phyloP scores from a whole-genome alignment of 768 basidiomycete genomes.

The Agrocybe pediades region DNA sequence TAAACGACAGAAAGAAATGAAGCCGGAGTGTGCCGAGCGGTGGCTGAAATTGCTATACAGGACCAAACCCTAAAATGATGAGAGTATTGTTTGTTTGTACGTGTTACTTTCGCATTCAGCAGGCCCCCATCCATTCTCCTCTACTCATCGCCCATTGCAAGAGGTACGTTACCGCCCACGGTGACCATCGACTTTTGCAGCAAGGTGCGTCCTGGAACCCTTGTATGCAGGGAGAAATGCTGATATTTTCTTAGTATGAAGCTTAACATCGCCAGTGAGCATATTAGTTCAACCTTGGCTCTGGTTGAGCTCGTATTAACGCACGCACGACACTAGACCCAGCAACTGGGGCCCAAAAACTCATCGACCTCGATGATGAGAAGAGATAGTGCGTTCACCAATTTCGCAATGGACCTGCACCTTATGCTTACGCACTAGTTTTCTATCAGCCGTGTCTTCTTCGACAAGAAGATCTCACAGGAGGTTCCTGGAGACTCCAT shows the following conservation, averaged over 20 bases:
- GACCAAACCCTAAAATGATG: conserved; percentile 53
- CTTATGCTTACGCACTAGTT: background rate
- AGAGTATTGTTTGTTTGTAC: conserved; percentile 35
- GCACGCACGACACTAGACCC: conserved; percentile 59
- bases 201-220: conserved; percentile 29
- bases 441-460: conserved; percentile 80
- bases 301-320: conserved; percentile 15
- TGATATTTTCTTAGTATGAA: conserved; percentile 68
- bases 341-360: conserved; percentile 97
- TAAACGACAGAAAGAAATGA: conserved; percentile 26
- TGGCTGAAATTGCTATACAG: conserved; percentile 62
- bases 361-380: conserved; percentile 93
- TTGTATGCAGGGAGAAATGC: conserved; percentile 16
- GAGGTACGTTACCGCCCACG: conserved; percentile 44
- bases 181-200: conserved; percentile 38
- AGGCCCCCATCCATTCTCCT: conserved; percentile 24
- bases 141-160: conserved; percentile 35
- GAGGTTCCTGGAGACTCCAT: conserved; percentile 90
- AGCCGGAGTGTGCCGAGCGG: conserved; percentile 36
- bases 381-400: conserved; percentile 63
- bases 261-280: conserved; percentile 95
- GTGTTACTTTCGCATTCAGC: conserved; percentile 31
- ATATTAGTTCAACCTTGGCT: conserved; percentile 7
- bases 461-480: conserved; percentile 95
- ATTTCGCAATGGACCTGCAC: background rate